Evolutionary conservation across 208 protist genomes (phyloP), one percentile per base, ranked within the genome.

Genomic region (Trypanosoma avium): DNA sequence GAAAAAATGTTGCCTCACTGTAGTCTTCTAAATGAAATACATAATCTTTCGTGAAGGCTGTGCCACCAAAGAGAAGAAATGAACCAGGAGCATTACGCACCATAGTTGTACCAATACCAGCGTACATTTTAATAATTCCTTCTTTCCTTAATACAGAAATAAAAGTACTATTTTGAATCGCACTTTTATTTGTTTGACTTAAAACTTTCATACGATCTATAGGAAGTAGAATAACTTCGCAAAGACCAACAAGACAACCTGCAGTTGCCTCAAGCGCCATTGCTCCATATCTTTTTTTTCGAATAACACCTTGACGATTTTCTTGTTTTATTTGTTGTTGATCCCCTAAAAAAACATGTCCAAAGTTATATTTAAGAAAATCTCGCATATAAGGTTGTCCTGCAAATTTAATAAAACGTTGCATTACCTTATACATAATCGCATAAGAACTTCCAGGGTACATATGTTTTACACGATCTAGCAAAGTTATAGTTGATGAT

Each of bases 141-240:
- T 89, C 67, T 22, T 58, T 36, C 17, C 61, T 59, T 9, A 86
- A 42, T 24, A 84, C 70, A 7, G 45, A 48, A 17, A 78, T 54
- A 15, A 89, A 58, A 35, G 67, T 67, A 46, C 67, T 58, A 21
- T 71, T 59, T 43, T 79, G 46, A 36, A 90, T 60, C 5, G 70
- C 73, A 1, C 12, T 70, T 36, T 75, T 74, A 70, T 92, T 92
- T 15, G 85, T 94, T 60, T 94, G 84, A 30, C 79, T 79, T 36
- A 86, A 55, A 40, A 91, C 79, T 71, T 91, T 92, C 85, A 92
- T 84, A 32, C 81, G 76, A 54, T 94, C 88, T 70, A 94, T 85
- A 13, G 88, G 88, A 3, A 94, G 68, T 22, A 92, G 61, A 0
- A 86, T 63, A 24, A 91, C 75, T 66, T 90, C 79, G 53, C 47